These are phyloP conservation scores for Eucalyptus albens DNA, from an alignment of 345 rosid species.

Conservation along the genomic window DNA sequence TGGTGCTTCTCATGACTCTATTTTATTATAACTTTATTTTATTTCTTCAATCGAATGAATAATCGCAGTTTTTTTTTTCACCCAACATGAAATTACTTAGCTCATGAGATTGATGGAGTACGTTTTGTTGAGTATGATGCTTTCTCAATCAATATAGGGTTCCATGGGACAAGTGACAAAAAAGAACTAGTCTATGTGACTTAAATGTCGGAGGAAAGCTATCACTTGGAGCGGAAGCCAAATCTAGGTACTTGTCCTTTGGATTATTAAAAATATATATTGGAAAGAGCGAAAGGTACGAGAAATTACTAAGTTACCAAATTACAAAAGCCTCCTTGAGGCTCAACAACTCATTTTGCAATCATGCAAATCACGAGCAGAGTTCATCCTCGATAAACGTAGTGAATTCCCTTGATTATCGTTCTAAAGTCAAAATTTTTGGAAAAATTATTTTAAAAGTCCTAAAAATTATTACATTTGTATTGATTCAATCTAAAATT, in stretches of 20 bases:
- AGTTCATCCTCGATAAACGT: background rate
- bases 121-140: background rate
- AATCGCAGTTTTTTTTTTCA: background rate
- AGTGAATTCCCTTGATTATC: background rate
- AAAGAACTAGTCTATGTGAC: background rate
- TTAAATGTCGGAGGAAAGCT: background rate
- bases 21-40: background rate
- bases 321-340: background rate
- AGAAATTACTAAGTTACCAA: background rate
- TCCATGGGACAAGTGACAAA: background rate
- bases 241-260: background rate
- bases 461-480: no score
- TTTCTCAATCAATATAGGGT: background rate
- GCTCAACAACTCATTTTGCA: background rate
- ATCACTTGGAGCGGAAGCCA: background rate
- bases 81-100: background rate
- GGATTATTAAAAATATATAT: background rate
- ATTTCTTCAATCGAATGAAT: background rate
- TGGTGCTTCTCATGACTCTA: background rate
- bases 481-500: fast-evolving
- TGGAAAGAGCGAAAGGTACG: background rate
- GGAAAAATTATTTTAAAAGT: no score
- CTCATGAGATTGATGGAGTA: background rate
- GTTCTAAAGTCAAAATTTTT: background rate
- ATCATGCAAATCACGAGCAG: background rate